Evolutionary conservation across 495 filamentous ascomycete species (phyloP).

Genomic region (Daldinia caldariorum): DNA sequence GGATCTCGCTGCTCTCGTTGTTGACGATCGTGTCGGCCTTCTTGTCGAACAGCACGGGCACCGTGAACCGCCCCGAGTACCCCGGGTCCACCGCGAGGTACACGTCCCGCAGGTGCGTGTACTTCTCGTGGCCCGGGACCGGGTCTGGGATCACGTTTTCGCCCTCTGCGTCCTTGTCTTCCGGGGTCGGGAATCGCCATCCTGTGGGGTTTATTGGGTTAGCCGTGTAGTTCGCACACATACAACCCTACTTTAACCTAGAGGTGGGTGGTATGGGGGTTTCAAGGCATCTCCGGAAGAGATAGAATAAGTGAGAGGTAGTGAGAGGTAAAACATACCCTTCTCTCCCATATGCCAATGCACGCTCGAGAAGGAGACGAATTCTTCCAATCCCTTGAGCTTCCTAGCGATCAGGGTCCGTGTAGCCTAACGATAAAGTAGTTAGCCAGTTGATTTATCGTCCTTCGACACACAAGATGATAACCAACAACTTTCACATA

Average conservation of each 20-base stretch:
- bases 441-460: slow-evolving; percentile 10
- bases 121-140: slow-evolving; percentile 68
- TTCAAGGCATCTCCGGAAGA: too few species aligned
- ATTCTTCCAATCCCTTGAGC: slow-evolving; percentile 80
- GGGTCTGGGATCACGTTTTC: slow-evolving; percentile 66
- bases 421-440: slow-evolving; percentile 65
- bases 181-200: slow-evolving; percentile 79
- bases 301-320: background rate
- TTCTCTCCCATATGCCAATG: slow-evolving; percentile 72
- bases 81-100: slow-evolving; percentile 73
- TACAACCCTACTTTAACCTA: too few species aligned
- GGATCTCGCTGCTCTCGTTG: slow-evolving; percentile 86
- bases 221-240: background rate
- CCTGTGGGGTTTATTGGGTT: slow-evolving; percentile 60
- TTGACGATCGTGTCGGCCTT: slow-evolving; percentile 76
- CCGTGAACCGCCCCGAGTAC: slow-evolving; percentile 78
- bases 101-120: slow-evolving; percentile 67
- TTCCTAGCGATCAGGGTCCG: slow-evolving; percentile 77
- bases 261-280: background rate
- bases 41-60: slow-evolving; percentile 81
- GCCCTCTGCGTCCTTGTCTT: slow-evolving; percentile 67
- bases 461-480: background rate
- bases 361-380: slow-evolving; percentile 74
- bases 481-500: slow-evolving; percentile 42
- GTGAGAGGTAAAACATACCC: too few species aligned